Evolutionary conservation across 2,329 filamentous ascomycete genomes (phyloP).

Genomic region (Aspergillus sp.): DNA sequence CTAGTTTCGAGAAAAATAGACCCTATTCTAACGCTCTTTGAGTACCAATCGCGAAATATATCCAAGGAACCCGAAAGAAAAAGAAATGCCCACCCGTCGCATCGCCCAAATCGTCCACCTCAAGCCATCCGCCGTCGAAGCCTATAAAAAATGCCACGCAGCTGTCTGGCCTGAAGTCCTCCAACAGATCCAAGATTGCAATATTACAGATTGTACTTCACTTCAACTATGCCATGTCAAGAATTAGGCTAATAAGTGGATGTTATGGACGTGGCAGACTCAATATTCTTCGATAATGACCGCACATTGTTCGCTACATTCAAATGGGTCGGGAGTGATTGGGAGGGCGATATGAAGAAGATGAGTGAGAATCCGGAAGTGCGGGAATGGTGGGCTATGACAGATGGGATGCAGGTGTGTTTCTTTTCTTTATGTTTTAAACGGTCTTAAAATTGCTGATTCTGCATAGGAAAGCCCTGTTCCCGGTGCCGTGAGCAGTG

Average conservation of each 20-base stretch:
- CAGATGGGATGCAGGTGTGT: constrained; percentile 62
- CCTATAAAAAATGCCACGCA: constrained; percentile 68
- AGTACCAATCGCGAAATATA: no score
- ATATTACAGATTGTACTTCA: constrained; percentile 62
- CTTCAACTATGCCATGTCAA: background rate
- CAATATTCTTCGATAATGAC: constrained; percentile 63
- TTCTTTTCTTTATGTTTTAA: background rate
- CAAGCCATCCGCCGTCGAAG: constrained; percentile 57
- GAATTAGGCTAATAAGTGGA: background rate
- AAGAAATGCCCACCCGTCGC: constrained; percentile 29
- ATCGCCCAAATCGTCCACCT: constrained; percentile 68
- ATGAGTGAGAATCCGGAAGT: constrained; percentile 69
- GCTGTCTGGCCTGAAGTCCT: constrained; percentile 72
- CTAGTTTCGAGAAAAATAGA: no score
- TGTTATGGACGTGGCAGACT: constrained; percentile 45
- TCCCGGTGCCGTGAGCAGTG: constrained; percentile 25
- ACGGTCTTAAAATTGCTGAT: background rate
- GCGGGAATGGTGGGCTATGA: constrained; percentile 74
- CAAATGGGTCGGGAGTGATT: constrained; percentile 71
- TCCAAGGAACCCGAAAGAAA: constrained; percentile 1
- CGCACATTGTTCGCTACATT: constrained; percentile 66
- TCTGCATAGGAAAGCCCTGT: constrained; percentile 24
- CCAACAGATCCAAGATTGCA: constrained; percentile 66
- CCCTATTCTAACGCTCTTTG: no score
- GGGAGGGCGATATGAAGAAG: constrained; percentile 65